Evolutionary conservation across 805 yeast genomes (phyloP).

Genomic region (Metschnikowia vanudenii): DNA sequence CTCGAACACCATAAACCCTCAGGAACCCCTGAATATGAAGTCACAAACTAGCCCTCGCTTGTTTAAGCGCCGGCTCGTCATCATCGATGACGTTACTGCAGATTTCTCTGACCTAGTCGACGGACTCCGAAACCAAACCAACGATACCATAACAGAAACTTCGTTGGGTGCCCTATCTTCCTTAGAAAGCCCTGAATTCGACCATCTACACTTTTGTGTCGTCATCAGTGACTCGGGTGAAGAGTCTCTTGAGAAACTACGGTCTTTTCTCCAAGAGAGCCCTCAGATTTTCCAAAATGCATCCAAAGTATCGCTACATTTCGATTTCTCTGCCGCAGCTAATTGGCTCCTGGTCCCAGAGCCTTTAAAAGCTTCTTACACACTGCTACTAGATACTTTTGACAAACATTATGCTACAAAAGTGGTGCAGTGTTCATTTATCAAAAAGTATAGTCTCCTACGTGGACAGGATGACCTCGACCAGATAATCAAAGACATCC

Average conservation of each 20-base stretch:
- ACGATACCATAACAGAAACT: background rate
- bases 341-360: conserved; percentile 33
- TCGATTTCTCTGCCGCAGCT: conserved; percentile 31
- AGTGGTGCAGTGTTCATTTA: conserved; percentile 39
- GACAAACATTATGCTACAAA: conserved; percentile 25
- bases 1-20: background rate
- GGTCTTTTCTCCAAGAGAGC: background rate
- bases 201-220: conserved; percentile 7
- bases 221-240: conserved; percentile 1
- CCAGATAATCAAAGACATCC: conserved; percentile 36
- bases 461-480: conserved; percentile 32
- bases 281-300: background rate
- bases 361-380: conserved; percentile 26
- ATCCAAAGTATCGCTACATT: conserved; percentile 20
- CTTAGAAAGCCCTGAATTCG: background rate
- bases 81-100: background rate
- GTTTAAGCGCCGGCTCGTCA: background rate
- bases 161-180: background rate
- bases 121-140: background rate
- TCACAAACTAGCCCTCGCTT: background rate
- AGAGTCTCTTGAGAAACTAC: background rate
- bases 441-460: conserved; percentile 35
- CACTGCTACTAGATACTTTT: conserved; percentile 24
- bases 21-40: background rate
- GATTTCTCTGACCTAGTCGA: background rate